These are phyloP conservation scores for Paraphaeosphaeria minitans DNA, from an alignment of 2,329 filamentous ascomycete species.

Conservation along the genomic window DNA sequence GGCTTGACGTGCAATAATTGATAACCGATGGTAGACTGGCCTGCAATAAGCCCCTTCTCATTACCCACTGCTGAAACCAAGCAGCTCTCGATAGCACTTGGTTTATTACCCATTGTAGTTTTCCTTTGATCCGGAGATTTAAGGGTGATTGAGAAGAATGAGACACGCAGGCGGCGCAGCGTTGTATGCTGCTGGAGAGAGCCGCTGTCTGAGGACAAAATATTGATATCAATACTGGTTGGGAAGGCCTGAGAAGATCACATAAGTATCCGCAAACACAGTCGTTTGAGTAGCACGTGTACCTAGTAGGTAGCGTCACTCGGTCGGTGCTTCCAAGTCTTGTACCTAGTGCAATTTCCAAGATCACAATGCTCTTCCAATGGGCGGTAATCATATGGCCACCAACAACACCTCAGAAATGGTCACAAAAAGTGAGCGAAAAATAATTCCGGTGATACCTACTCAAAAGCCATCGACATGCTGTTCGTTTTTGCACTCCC, in stretches of 20 bases:
- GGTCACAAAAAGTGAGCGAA: too few species aligned
- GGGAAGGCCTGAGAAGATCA: too few species aligned
- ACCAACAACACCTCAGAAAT: too few species aligned
- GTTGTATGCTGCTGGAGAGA: not conserved
- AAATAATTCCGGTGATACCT: too few species aligned
- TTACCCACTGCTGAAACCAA: slow-evolving; percentile 35
- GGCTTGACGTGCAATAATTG: slow-evolving; percentile 42
- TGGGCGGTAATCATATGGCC: too few species aligned
- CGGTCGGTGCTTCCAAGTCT: not conserved
- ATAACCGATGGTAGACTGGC: slow-evolving; percentile 31
- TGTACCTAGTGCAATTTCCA: not conserved
- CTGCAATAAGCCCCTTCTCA: slow-evolving; percentile 29
- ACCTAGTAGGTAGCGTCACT: too few species aligned
- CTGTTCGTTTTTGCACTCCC: not conserved
- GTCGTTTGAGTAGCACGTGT: too few species aligned
- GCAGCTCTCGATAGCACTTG: slow-evolving; percentile 36
- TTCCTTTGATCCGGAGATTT: not conserved
- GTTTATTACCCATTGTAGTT: slow-evolving; percentile 38
- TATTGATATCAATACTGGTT: not conserved
- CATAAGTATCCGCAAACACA: too few species aligned
- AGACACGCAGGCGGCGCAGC: not conserved
- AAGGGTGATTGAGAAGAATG: not conserved
- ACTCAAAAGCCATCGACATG: not conserved
- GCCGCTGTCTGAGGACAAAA: not conserved
- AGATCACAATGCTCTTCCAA: too few species aligned